Percentiles rank a stretch among this genome's conserved stretches.
Evolutionary conservation across 2,329 filamentous ascomycete genomes (phyloP).

Genomic region (Colletotrichum limetticola): DNA sequence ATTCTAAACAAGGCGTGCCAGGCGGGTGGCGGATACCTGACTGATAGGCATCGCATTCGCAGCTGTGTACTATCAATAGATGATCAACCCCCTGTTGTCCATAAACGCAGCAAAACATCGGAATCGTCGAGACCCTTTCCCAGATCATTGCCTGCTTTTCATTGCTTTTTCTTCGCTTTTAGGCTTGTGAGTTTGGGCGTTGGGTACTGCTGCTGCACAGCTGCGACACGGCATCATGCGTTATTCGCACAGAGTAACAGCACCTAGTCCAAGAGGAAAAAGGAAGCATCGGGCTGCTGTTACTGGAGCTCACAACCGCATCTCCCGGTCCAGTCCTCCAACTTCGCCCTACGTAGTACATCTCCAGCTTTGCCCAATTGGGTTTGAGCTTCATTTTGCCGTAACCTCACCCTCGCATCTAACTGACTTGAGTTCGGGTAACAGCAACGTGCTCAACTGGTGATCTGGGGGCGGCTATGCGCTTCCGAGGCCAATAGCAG

Average conservation of each 20-base stretch:
- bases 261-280: not conserved
- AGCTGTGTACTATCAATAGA: conserved; percentile 5
- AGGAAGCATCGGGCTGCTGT: conserved; percentile 12
- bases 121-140: not conserved
- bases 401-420: not conserved
- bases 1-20: not conserved
- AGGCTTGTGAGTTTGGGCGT: not conserved
- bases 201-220: not conserved
- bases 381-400: not conserved
- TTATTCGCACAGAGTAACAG: not conserved
- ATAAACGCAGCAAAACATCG: not conserved
- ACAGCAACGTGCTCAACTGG: not conserved
- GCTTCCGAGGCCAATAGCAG: conserved; percentile 23
- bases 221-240: not conserved
- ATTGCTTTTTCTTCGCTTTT: not conserved
- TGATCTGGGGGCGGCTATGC: conserved; percentile 22
- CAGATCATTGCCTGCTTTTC: conserved; percentile 1
- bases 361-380: not conserved
- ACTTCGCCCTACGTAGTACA: not conserved
- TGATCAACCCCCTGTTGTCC: not conserved
- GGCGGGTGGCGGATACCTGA: not conserved
- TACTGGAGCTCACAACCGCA: not conserved
- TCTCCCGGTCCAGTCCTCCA: not conserved
- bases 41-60: not conserved
- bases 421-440: not conserved